Base-by-base conservation (phyloP, 768 basidiomycete species). In the Hericium alpestre region DNA sequence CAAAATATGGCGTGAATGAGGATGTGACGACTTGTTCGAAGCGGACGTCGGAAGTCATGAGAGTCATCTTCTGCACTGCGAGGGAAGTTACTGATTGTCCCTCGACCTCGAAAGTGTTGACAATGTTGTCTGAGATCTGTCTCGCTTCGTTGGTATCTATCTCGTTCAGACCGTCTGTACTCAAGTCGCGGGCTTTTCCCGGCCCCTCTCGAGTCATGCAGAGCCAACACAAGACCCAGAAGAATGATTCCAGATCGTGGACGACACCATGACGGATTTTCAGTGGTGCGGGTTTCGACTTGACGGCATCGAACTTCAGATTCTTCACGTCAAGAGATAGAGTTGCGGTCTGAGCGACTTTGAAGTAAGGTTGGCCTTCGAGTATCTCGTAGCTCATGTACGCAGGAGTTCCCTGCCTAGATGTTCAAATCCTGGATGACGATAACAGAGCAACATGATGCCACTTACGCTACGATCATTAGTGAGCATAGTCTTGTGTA, bases 211-310 rank as follows among this genome's bases (percentile, higher is more conserved):
- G n/a, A 32, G 25, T n/a, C 5, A 53, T n/a, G 18, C 51, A 22
- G 13, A 53, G 27, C 27, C 25, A 53, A 18, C 51, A 53, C 27
- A 53, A n/a, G 10, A 53, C 32, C 51, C 51, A 53, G 51, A 53
- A 53, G n/a, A 53, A 53, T 8, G 51, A 32, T 18, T 53, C 51
- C n/a, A 53, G n/a, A n/a, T 53, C 51, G n/a, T 53, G 51, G n/a
- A 53, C 22, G 13, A 22, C 13, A 25, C 11, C 25, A 18, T 53
- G 51, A 13, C 16, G 25, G 32, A 53, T 53, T 11, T 12, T 18
- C 9, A 18, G 9, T 10, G 20, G 32, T 32, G 6, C 9, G 9
- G 32, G 9, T 32, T 32, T 32, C 8, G 8, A 32, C 32, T 32
- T 7, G 32, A 32, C 32, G 6, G 32, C 9, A 32, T 32, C 32